Evolutionary conservation across 805 yeast species (phyloP), one percentile per base, ranked within the genome.

Genomic region (Teunomyces panamensis): DNA sequence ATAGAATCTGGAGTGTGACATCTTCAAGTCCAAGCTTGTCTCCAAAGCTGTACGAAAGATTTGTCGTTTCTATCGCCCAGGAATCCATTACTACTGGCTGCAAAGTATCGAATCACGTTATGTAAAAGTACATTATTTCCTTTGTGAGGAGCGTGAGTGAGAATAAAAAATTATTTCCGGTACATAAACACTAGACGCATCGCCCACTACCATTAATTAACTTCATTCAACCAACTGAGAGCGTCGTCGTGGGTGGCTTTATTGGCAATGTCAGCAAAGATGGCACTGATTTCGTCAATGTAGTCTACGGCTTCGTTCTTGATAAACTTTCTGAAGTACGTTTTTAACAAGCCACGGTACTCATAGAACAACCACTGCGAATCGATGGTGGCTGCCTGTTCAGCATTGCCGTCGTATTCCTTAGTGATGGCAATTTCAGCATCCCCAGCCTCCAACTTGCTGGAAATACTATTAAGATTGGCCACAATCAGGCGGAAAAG

Each of bases 21-120:
- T 87, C 75, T 28, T 78, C 77, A 11, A 94, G 71, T 0, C 96
- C 96, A 2, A 87, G 78, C 44, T 77, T 75, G 3, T 77, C 71
- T 45, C 77, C 71, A 59, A 87, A 92, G 26, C 78, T 81, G 65
- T 90, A 94, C 1, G 84, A 79, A 44, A 92, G 71, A 39, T 81
- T 68, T 9, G 73, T 69, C 0, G 91, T 83, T 52, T 77, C 82
- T 13, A 91, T 82, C 37, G 92, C 85, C 20, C 45, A 46, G 1
- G 49, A 33, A 30, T 17, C 36, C 29, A 42, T 46, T 26, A 20
- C 27, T 37, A 41, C 13, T 32, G 24, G 24, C 24, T 20, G 24
- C 24, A 20, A 20, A 20, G 24, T 20, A 20, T 20, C 6, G 4
- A 20, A 20, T 17, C 24, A 20, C 5, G 24, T 20, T 20, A 20